A percentile compares a stretch with the other conserved stretches of the same genome.
Evolutionary conservation across 2,329 filamentous ascomycete species (phyloP).

Genomic region (Cytospora piceicola): DNA sequence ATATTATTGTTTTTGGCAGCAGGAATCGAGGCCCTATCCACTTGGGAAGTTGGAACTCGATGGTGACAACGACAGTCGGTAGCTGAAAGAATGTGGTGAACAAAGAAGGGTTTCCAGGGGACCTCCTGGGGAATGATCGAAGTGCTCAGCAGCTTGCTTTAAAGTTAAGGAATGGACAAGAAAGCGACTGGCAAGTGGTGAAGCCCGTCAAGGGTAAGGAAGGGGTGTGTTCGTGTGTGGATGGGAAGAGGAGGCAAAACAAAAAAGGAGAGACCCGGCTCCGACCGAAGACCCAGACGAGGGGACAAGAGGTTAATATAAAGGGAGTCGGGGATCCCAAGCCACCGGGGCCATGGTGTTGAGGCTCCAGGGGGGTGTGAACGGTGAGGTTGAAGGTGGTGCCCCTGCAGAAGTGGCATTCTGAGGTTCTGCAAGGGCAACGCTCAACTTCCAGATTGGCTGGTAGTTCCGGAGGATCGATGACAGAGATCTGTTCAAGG

Average conservation of each 20-base stretch:
- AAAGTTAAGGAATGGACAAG: slow-evolving; percentile 18
- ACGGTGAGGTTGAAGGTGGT: slow-evolving; percentile 16
- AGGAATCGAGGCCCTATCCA: neutral
- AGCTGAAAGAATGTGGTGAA: slow-evolving; percentile 8
- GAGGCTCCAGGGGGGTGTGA: slow-evolving; percentile 3
- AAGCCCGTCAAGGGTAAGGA: neutral
- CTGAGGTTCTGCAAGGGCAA: neutral
- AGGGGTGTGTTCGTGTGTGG: neutral
- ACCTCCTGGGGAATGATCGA: slow-evolving; percentile 16
- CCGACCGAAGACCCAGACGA: neutral
- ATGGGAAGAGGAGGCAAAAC: slow-evolving; percentile 7
- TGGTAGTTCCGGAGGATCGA: neutral
- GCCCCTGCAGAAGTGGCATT: slow-evolving; percentile 21
- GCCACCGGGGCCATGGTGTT: slow-evolving; percentile 22
- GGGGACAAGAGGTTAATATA: slow-evolving; percentile 13
- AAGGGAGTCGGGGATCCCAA: slow-evolving; percentile 7
- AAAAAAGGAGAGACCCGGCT: slow-evolving; percentile 10
- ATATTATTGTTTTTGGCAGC: neutral
- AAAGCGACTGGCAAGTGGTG: neutral
- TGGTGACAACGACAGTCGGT: neutral
- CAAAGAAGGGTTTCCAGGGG: slow-evolving; percentile 3
- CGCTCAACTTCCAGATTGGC: neutral
- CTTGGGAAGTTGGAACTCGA: slow-evolving; percentile 6
- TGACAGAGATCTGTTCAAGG: neutral
- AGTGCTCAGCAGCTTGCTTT: slow-evolving; percentile 28